Percentiles rank a stretch among this genome's conserved stretches.
phyloP scores from a whole-genome alignment of 805 yeast genomes.

The Candida pseudoglaebosa region DNA sequence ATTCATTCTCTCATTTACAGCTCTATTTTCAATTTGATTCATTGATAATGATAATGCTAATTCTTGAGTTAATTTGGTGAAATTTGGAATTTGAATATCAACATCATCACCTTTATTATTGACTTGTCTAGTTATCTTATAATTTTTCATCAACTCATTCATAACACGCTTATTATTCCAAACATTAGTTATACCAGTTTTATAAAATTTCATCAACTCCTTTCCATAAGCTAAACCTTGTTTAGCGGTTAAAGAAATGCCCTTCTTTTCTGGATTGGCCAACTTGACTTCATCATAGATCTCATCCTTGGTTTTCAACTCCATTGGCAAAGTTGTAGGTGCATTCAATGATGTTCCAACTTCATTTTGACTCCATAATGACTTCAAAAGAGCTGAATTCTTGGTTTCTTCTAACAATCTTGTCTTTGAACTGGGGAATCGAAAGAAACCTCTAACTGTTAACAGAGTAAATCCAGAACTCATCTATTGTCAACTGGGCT shows the following conservation, averaged over 20 bases:
- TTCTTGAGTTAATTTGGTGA: conserved; percentile 30
- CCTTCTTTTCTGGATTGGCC: conserved; percentile 14
- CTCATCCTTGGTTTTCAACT: conserved; percentile 22
- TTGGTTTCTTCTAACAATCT: conserved; percentile 10
- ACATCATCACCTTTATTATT: conserved; percentile 22
- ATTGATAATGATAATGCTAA: conserved; percentile 34
- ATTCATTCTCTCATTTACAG: conserved; percentile 15
- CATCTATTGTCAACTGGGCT: conserved; percentile 1
- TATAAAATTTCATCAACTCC: conserved; percentile 48
- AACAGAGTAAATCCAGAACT: conserved; percentile 2
- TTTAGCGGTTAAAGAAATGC: conserved; percentile 20
- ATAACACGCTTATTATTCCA: conserved; percentile 39
- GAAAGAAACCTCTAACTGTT: conserved; percentile 8
- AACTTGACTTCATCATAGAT: conserved; percentile 21
- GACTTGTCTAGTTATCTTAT: conserved; percentile 17
- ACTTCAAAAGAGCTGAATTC: conserved; percentile 12
- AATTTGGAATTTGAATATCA: conserved; percentile 27
- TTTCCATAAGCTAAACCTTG: conserved; percentile 45
- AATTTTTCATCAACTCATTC: conserved; percentile 15
- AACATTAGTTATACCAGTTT: conserved; percentile 52
- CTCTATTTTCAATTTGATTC: conserved; percentile 32
- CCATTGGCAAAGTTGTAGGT: conserved; percentile 26
- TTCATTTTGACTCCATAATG: conserved; percentile 14
- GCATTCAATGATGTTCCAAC: conserved; percentile 20
- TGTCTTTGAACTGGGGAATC: conserved; percentile 11